Conservation (phyloP, 768 basidiomycete species). For the Serendipita sp. region DNA sequence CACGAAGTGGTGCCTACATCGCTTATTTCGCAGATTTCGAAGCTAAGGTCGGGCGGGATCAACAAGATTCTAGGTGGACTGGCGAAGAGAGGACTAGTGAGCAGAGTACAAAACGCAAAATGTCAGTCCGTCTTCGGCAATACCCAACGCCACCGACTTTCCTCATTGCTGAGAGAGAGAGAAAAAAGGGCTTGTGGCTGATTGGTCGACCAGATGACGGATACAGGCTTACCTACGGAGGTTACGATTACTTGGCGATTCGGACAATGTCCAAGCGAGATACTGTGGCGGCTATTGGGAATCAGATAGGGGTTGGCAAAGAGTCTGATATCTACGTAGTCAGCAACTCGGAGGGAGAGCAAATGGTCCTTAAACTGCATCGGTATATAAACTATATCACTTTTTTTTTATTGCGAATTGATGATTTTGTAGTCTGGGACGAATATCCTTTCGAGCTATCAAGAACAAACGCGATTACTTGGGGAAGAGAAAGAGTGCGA, state of each 20-base stretch:
- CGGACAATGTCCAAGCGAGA: constrained; percentile 82
- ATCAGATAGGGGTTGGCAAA: constrained; percentile 97
- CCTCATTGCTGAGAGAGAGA: neutral
- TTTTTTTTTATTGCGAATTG: constrained; percentile 40
- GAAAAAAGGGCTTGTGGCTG: neutral
- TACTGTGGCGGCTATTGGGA: constrained; percentile 79
- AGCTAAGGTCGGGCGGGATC: constrained; percentile 81
- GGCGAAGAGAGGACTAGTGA: constrained; percentile 82
- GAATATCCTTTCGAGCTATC: constrained; percentile 94
- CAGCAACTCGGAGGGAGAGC: constrained; percentile 64
- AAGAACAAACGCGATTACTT: constrained; percentile 95
- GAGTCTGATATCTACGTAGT: constrained; percentile 92
- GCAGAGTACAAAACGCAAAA: constrained; percentile 79
- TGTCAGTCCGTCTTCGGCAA: constrained; percentile 35
- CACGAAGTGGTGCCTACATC: constrained; percentile 87
- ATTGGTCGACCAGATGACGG: constrained; percentile 60
- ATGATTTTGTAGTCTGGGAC: constrained; percentile 58
- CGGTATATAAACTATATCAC: constrained; percentile 31
- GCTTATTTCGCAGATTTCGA: constrained; percentile 83
- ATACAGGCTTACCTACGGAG: constrained; percentile 92
- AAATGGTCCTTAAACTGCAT: constrained; percentile 88
- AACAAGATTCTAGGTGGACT: constrained; percentile 84
- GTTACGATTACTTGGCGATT: constrained; percentile 94
- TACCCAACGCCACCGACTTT: neutral
- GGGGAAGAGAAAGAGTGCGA: constrained; percentile 86